phyloP scores from a whole-genome alignment of 1,284 basidiomycete species.

The Leccinum subfulvum region DNA sequence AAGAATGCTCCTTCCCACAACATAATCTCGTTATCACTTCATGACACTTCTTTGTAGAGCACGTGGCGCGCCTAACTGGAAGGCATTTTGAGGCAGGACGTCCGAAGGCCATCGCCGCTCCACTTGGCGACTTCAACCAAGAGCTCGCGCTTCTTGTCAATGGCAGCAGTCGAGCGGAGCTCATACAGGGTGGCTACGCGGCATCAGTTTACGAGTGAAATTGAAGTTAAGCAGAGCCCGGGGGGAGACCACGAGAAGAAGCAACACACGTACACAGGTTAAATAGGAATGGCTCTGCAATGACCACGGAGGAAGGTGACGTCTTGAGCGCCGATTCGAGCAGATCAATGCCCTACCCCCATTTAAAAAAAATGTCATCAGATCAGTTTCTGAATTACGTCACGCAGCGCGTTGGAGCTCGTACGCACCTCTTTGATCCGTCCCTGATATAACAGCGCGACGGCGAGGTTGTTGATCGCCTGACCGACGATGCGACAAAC shows the following conservation, averaged over 20 bases:
- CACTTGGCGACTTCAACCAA: slow-evolving; percentile 75
- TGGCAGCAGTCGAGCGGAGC: slow-evolving; percentile 64
- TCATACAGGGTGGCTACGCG: slow-evolving; percentile 74
- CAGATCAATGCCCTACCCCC: slow-evolving; percentile 59
- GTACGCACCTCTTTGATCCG: slow-evolving; percentile 61
- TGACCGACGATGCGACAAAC: slow-evolving; percentile 25
- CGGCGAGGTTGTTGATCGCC: slow-evolving; percentile 79
- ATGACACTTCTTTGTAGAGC: not conserved
- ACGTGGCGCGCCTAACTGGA: slow-evolving; percentile 38
- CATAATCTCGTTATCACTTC: slow-evolving; percentile 1
- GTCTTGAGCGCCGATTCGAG: slow-evolving; percentile 59
- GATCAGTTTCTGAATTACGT: not conserved
- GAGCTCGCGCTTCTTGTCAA: slow-evolving; percentile 70
- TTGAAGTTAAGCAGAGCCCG: not conserved
- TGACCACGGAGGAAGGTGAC: slow-evolving; percentile 66
- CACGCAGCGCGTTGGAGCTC: not conserved
- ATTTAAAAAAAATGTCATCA: not conserved
- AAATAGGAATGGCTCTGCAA: slow-evolving; percentile 77
- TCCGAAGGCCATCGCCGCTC: slow-evolving; percentile 77
- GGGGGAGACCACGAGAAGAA: not conserved
- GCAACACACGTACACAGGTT: slow-evolving; percentile 64
- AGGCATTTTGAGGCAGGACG: slow-evolving; percentile 79
- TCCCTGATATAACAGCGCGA: slow-evolving; percentile 67
- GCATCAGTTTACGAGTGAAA: not conserved
- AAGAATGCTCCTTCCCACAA: slow-evolving; percentile 1